phyloP scores from a whole-genome alignment of 1,284 basidiomycete genomes.

The Austropuccinia psidii region DNA sequence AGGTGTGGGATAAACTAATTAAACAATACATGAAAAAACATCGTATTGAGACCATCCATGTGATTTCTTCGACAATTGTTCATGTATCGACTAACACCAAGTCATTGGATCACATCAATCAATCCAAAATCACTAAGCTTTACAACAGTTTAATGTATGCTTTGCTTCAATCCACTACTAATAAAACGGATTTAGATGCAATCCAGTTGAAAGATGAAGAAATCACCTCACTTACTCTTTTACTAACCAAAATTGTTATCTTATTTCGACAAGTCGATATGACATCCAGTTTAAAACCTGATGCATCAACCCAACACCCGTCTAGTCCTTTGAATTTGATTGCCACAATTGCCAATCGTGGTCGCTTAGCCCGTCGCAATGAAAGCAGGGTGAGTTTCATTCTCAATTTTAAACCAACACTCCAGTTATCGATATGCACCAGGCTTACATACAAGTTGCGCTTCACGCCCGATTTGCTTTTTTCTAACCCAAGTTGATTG shows the following conservation, averaged over 20 bases:
- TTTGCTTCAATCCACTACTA: conserved; percentile 68
- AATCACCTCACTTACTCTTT: conserved; percentile 64
- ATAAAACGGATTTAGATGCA: conserved; percentile 41
- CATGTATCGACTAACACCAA: conserved; percentile 59
- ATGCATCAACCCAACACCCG: neutral
- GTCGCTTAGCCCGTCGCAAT: conserved; percentile 75
- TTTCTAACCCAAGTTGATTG: conserved; percentile 12
- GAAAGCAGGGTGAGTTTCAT: conserved; percentile 71
- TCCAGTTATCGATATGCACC: no score
- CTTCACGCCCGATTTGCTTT: neutral
- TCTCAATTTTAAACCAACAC: no score
- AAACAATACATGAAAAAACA: conserved; percentile 87
- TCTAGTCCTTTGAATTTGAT: conserved; percentile 69
- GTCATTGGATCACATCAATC: conserved; percentile 70
- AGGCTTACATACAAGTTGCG: no score
- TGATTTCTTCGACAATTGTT: conserved; percentile 67
- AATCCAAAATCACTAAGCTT: conserved; percentile 72
- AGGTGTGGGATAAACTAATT: conserved; percentile 85
- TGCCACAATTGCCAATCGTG: conserved; percentile 70
- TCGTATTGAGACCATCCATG: conserved; percentile 64
- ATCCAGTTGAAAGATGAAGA: conserved; percentile 72
- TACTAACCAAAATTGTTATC: conserved; percentile 64
- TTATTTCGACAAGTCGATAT: conserved; percentile 67
- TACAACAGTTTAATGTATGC: conserved; percentile 73
- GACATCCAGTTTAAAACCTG: conserved; percentile 45